A percentile compares a stretch with the other conserved stretches of the same genome.
Evolutionary conservation across 164 flowering plant genomes (phyloP).

Genomic region (Liriodendron chinense): DNA sequence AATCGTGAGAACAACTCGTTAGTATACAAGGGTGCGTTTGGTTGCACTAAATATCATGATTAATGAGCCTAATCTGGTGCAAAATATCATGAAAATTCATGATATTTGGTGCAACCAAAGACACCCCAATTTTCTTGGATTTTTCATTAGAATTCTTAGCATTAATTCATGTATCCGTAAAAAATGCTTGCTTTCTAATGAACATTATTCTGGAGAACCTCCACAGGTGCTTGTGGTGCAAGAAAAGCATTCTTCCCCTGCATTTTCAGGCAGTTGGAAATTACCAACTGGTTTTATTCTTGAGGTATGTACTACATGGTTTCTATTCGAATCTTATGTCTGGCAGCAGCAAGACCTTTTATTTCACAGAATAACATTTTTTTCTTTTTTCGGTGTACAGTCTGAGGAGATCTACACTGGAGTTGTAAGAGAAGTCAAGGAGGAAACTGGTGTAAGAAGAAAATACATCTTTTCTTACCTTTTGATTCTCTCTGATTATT

Average conservation of each 20-base stretch:
- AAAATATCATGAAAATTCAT: neutral
- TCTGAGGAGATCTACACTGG: constrained; percentile 83
- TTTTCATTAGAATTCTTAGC: neutral
- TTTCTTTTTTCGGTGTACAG: constrained; percentile 29
- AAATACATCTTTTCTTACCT: neutral
- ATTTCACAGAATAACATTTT: neutral
- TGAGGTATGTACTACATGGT: constrained; percentile 39
- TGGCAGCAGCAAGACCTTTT: neutral
- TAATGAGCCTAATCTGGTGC: neutral
- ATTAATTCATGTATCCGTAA: neutral
- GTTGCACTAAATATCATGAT: neutral
- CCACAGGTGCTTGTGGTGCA: constrained; percentile 85
- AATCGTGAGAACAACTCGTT: too few species aligned
- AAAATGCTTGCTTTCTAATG: neutral
- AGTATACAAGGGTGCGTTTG: neutral
- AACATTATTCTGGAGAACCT: neutral
- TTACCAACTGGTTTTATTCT: constrained; percentile 84
- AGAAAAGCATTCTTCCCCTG: constrained; percentile 67
- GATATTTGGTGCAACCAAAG: neutral
- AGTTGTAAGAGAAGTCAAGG: constrained; percentile 86
- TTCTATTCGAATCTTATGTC: neutral
- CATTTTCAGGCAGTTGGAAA: constrained; percentile 62
- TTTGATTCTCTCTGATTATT: neutral
- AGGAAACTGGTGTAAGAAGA: constrained; percentile 88
- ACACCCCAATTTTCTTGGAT: neutral